Evolutionary conservation across 2,329 filamentous ascomycete genomes (phyloP), one percentile per base, ranked within the genome.

Genomic region (Plectosphaerella sp.): DNA sequence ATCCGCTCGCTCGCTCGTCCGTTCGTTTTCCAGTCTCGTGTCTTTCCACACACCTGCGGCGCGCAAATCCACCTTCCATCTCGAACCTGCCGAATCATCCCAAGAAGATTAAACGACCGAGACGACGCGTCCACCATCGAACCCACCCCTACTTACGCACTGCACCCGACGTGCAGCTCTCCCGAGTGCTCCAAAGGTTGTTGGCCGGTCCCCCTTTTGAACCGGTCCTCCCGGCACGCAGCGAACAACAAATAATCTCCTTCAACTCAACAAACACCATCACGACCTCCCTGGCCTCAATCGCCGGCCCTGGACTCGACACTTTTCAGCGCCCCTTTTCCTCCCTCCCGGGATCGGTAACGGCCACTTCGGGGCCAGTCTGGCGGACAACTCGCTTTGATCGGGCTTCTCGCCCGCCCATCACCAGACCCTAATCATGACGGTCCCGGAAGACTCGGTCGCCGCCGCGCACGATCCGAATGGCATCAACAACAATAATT

Each of bases 301-400:
- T 18, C 35, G 18, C 47, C 45, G 28, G 43, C 22, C 25, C 52
- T 49, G 54, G 55, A 52, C 28, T 18, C 37, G 22, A 33, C 16
- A 43, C 14, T 48, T 39, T 35, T 39, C 36, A 20, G 33, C 42
- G 33, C 37, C 37, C 37, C 18, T 47, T 36, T 50, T 39, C 41
- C 49, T 49, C 54, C 54, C 47, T 43, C 35, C 24, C 33, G 51
- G 55, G 52, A 54, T 43, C 45, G 49, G 18, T n/a, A 25, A 51
- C 49, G 51, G 67, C 65, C 63, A 62, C 58, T 12, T 48, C 54
- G 56, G 62, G 66, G 64, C 64, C 64, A 69, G 62, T 64, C 71
- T 74, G 72, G 72, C 68, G 68, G 64, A 66, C 62, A 63, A 59
- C 62, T 62, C 61, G 65, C 66, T 67, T 60, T 70, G 65, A 72